Evolutionary conservation across 2,329 filamentous ascomycete species (phyloP).

Genomic region (Rutstroemia sp.): DNA sequence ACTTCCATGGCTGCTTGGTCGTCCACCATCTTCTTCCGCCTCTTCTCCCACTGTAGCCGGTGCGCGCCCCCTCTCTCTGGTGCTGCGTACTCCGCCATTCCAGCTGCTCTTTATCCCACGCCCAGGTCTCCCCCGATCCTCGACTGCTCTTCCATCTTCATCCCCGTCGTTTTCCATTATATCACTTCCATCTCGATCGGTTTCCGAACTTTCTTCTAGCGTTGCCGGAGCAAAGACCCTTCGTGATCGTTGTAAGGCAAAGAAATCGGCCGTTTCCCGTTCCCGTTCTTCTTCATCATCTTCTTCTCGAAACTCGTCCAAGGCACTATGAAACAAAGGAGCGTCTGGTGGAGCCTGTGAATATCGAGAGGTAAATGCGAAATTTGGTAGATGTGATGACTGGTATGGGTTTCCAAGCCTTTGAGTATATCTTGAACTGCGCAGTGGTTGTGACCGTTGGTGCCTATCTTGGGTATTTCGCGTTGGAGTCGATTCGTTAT

Average conservation of each 20-base stretch:
- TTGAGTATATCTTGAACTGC: constrained; percentile 21
- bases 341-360: constrained; percentile 64
- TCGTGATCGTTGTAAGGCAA: constrained; percentile 82
- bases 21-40: constrained; percentile 23
- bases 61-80: constrained; percentile 21
- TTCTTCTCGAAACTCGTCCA: constrained; percentile 86
- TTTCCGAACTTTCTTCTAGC: constrained; percentile 77
- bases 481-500: constrained; percentile 26
- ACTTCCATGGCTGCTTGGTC: constrained; percentile 23
- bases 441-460: constrained; percentile 21
- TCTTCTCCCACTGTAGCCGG: constrained; percentile 32
- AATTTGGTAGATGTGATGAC: constrained; percentile 64
- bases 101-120: constrained; percentile 56
- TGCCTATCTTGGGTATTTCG: constrained; percentile 31
- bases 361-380: constrained; percentile 73
- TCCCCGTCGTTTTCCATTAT: constrained; percentile 48
- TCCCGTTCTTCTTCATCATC: constrained; percentile 90
- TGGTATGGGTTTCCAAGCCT: constrained; percentile 70
- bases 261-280: constrained; percentile 87
- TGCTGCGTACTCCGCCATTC: constrained; percentile 40
- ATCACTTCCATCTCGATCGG: constrained; percentile 63
- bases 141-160: constrained; percentile 34
- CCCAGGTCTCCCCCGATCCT: constrained; percentile 36
- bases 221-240: constrained; percentile 80
- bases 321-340: constrained; percentile 87